These are phyloP conservation scores for Yamadazyma aaseri DNA, from an alignment of 1,139 yeast genomes.

Conservation along the genomic window DNA sequence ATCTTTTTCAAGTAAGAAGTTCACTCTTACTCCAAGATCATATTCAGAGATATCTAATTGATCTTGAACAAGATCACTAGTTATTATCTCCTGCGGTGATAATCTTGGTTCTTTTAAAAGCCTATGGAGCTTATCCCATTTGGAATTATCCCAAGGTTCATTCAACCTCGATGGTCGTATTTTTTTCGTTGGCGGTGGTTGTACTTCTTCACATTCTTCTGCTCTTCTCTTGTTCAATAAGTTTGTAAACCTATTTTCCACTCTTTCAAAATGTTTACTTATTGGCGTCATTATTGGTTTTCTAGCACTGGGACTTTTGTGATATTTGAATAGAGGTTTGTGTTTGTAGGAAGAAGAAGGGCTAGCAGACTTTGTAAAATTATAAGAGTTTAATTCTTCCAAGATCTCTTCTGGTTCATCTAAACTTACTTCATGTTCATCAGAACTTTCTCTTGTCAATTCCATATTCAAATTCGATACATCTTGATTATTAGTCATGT, in stretches of 20 bases:
- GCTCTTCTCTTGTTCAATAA: constrained; percentile 12
- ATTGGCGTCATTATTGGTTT: constrained; percentile 15
- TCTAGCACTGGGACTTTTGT: not conserved
- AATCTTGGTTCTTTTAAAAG: constrained; percentile 20
- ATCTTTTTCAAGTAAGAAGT: constrained; percentile 18
- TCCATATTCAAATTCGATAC: constrained; percentile 10
- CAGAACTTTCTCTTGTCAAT: constrained; percentile 15
- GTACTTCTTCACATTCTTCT: constrained; percentile 5
- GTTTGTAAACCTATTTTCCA: constrained; percentile 18
- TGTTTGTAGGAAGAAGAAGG: not conserved
- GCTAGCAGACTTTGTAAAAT: constrained; percentile 10
- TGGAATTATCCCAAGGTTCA: constrained; percentile 21
- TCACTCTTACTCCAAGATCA: constrained; percentile 24
- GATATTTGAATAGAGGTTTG: not conserved
- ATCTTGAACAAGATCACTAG: constrained; percentile 20
- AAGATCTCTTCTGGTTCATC: constrained; percentile 20
- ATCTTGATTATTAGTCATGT: constrained; percentile 1
- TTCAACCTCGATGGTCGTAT: constrained; percentile 6
- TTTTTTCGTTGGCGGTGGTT: constrained; percentile 6
- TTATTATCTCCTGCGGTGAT: constrained; percentile 21
- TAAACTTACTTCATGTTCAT: constrained; percentile 13
- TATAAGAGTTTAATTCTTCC: constrained; percentile 22
- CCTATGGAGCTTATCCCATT: constrained; percentile 25
- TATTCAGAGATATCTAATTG: constrained; percentile 18
- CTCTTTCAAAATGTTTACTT: constrained; percentile 16